These are phyloP conservation scores for Megacollybia marginata DNA, from an alignment of 768 basidiomycete genomes.

Conservation along the genomic window DNA sequence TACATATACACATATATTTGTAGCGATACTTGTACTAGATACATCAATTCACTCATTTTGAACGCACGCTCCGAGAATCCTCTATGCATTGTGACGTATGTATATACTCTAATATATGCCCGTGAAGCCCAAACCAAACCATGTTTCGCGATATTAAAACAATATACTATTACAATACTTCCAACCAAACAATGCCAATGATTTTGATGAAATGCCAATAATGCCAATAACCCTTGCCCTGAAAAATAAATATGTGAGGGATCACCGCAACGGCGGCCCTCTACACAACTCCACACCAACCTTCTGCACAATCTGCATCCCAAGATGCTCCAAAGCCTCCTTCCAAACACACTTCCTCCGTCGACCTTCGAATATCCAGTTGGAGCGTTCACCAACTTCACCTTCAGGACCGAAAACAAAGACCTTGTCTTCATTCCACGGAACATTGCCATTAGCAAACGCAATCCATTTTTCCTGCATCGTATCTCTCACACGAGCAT, in stretches of 20 bases:
- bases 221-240: too few species aligned
- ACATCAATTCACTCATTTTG: too few species aligned
- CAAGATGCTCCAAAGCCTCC: conserved; percentile 60
- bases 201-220: too few species aligned
- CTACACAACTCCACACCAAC: conserved; percentile 67
- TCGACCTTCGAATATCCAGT: conserved; percentile 57
- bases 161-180: too few species aligned
- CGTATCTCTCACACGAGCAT: conserved; percentile 57
- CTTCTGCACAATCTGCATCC: conserved; percentile 61
- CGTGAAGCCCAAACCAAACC: too few species aligned
- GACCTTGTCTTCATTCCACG: conserved; percentile 64
- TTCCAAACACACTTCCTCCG: conserved; percentile 55
- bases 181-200: too few species aligned
- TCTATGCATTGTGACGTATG: too few species aligned
- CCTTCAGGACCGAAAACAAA: conserved; percentile 81
- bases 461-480: conserved; percentile 71
- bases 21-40: too few species aligned
- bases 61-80: too few species aligned
- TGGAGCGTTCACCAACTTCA: conserved; percentile 67
- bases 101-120: too few species aligned
- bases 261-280: conserved; percentile 36
- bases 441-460: conserved; percentile 67
- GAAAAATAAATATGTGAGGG: neutral
- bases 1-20: too few species aligned
- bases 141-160: too few species aligned